These are phyloP conservation scores for Melocanna baccifera DNA, from an alignment of 176 grass and related monocot genomes.

Conservation along the genomic window DNA sequence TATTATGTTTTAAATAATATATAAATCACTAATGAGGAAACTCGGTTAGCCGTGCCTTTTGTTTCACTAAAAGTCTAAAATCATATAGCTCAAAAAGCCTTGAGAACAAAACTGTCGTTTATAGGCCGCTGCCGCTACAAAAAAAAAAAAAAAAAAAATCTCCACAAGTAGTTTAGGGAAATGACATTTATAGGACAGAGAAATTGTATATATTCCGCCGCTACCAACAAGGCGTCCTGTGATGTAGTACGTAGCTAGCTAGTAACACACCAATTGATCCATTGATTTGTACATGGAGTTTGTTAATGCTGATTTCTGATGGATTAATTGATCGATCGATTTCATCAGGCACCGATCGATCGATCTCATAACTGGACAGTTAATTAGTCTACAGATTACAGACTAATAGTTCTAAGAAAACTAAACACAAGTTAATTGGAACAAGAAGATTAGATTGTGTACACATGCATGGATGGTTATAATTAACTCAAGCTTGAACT, in stretches of 20 bases:
- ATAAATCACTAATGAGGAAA: too few relatives aligned
- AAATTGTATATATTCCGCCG: background rate
- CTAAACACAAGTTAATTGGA: too few relatives aligned
- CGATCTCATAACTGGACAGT: background rate
- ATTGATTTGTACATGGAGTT: background rate
- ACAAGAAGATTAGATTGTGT: too few relatives aligned
- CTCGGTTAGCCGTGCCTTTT: too few relatives aligned
- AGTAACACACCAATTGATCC: background rate
- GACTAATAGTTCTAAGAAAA: too few relatives aligned
- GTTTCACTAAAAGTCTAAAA: too few relatives aligned
- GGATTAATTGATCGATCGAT: background rate
- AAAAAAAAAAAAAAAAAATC: background rate
- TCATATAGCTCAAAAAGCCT: too few relatives aligned
- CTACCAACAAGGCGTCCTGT: conserved; percentile 43
- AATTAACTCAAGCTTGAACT: background rate
- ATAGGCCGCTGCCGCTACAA: background rate
- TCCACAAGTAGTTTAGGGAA: background rate
- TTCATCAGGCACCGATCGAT: background rate
- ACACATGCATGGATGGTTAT: too few relatives aligned
- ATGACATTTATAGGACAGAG: background rate
- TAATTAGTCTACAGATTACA: too few relatives aligned
- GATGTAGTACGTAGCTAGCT: background rate
- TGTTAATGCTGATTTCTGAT: background rate
- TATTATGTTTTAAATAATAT: too few relatives aligned
- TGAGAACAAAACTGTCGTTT: too few relatives aligned